Conservation (phyloP, 2,329 filamentous ascomycete genomes). For the Pestalotiopsis fici region DNA sequence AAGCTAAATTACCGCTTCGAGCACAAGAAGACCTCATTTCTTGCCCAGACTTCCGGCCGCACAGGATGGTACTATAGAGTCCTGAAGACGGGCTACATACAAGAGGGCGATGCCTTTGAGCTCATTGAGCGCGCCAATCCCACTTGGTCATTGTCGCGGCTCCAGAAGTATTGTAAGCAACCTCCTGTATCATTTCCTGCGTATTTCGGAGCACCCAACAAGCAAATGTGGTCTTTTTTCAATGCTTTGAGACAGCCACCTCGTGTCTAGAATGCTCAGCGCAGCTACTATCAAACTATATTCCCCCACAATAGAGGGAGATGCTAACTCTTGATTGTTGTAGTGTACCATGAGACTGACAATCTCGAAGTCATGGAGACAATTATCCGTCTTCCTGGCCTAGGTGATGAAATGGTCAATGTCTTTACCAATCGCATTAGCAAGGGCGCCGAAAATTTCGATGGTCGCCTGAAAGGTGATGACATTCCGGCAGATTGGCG, state of each 20-base stretch:
- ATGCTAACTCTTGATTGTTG: not conserved
- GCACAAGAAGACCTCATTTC: conserved; percentile 59
- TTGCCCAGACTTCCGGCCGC: conserved; percentile 54
- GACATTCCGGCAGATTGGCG: conserved; percentile 38
- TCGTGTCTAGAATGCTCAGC: no score
- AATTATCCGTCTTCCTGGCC: conserved; percentile 48
- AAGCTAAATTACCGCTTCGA: conserved; percentile 70
- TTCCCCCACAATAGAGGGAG: no score
- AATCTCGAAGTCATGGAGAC: conserved; percentile 51
- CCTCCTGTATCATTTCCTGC: not conserved
- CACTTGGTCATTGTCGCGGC: conserved; percentile 2
- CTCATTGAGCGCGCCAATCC: conserved; percentile 10
- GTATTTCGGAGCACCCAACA: no score
- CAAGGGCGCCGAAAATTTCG: conserved; percentile 38
- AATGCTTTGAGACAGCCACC: no score
- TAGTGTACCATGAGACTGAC: conserved; percentile 26
- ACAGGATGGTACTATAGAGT: conserved; percentile 69
- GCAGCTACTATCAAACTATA: no score
- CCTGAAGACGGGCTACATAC: conserved; percentile 52
- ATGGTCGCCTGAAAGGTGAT: conserved; percentile 20
- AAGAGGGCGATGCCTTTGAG: conserved; percentile 17
- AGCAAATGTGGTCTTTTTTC: no score
- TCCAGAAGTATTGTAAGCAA: conserved; percentile 1
- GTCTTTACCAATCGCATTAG: conserved; percentile 52
- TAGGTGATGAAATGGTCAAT: conserved; percentile 45